A percentile compares a stretch with the other conserved stretches of the same genome.
Evolutionary conservation across 73 alveolate species (phyloP).

Genomic region (Stentor roeselii): DNA sequence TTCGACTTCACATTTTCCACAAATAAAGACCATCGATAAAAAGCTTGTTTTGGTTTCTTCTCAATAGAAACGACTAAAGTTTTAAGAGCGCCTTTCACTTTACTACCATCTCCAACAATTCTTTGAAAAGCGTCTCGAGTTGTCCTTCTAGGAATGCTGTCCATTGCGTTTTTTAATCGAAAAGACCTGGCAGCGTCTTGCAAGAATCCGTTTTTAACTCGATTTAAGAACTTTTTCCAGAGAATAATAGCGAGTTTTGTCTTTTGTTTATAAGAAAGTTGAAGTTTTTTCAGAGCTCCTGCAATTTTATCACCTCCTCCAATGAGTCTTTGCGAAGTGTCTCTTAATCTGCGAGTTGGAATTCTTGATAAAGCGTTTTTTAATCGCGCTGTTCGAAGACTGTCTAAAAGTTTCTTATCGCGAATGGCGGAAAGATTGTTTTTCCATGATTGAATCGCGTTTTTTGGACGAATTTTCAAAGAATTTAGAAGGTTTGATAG

Average conservation of each 20-base stretch:
- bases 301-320: constrained; percentile 1
- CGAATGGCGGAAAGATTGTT: no score
- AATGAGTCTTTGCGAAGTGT: neutral
- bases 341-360: neutral
- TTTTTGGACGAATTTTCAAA: neutral
- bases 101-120: neutral
- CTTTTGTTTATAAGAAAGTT: neutral
- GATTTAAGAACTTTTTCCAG: neutral
- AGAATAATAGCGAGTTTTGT: neutral
- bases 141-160: neutral
- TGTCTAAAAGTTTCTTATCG: neutral
- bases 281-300: neutral
- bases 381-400: neutral
- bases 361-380: neutral
- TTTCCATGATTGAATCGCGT: neutral
- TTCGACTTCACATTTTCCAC: neutral
- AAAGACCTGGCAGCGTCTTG: neutral
- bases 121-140: neutral
- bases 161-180: neutral
- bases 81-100: constrained; percentile 21
- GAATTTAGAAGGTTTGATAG: neutral
- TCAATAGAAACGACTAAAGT: neutral
- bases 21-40: neutral
- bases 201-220: neutral
- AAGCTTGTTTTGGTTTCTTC: neutral